Evolutionary conservation across 768 basidiomycete species (phyloP).

Genomic region (Paxillus involutus): DNA sequence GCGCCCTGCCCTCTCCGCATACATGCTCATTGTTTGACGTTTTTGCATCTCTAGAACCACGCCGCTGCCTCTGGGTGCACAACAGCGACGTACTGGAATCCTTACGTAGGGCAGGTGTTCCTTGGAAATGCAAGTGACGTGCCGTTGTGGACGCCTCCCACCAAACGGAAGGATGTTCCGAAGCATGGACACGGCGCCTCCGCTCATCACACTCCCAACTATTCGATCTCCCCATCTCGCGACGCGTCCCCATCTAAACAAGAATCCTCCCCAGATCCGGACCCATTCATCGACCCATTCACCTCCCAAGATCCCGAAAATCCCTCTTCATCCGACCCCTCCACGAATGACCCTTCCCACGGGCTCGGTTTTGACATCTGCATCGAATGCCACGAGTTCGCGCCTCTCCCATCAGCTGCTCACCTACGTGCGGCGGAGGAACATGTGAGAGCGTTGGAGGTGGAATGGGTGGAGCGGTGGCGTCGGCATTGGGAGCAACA

Average conservation of each 20-base stretch:
- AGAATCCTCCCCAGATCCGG: slow-evolving; percentile 13
- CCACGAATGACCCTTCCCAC: slow-evolving; percentile 41
- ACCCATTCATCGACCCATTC: slow-evolving; percentile 4
- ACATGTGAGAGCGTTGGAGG: slow-evolving; percentile 65
- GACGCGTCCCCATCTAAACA: slow-evolving; percentile 6
- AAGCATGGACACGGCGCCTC: neutral
- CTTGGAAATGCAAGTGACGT: slow-evolving; percentile 86
- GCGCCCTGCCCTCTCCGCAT: neutral
- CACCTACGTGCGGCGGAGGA: slow-evolving; percentile 77
- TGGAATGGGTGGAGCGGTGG: slow-evolving; percentile 57
- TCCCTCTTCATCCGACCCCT: slow-evolving; percentile 35
- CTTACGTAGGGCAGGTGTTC: slow-evolving; percentile 66
- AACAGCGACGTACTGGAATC: slow-evolving; percentile 50
- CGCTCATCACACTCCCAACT: neutral
- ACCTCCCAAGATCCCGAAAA: slow-evolving; percentile 12
- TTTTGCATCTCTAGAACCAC: slow-evolving; percentile 12
- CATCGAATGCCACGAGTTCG: slow-evolving; percentile 83
- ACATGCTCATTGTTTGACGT: neutral
- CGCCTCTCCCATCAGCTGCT: slow-evolving; percentile 66
- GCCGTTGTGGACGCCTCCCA: slow-evolving; percentile 41
- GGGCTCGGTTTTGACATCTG: slow-evolving; percentile 81
- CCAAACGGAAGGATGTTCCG: slow-evolving; percentile 12
- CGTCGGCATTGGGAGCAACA: slow-evolving; percentile 23
- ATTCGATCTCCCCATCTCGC: neutral
- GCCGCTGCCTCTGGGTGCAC: slow-evolving; percentile 25